These are phyloP conservation scores for Scheffersomyces illinoinensis DNA, from an alignment of 1,139 yeast genomes.

Conservation along the genomic window DNA sequence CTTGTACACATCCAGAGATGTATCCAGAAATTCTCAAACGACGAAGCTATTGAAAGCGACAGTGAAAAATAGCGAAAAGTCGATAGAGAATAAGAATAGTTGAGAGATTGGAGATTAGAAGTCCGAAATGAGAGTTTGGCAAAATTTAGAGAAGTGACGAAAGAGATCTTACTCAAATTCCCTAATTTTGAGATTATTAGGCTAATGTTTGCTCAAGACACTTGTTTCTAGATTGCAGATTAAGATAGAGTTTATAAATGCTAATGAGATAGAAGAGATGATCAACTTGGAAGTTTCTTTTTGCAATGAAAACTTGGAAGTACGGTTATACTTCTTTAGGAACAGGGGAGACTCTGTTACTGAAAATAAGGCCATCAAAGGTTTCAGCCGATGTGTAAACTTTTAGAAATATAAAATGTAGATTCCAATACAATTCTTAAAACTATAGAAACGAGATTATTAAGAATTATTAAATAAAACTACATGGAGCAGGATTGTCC, in stretches of 20 bases:
- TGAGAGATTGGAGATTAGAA: too few species aligned
- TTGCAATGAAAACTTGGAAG: not conserved
- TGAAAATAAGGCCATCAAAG: not conserved
- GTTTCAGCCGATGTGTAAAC: not conserved
- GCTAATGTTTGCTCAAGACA: not conserved
- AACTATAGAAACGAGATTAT: not conserved
- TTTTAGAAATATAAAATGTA: not conserved
- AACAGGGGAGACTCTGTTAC: not conserved
- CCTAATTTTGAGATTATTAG: not conserved
- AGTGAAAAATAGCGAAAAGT: not conserved
- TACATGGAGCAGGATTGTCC: not conserved
- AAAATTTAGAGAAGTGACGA: not conserved
- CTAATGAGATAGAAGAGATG: not conserved
- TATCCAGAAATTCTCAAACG: slow-evolving; percentile 20
- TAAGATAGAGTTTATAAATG: not conserved
- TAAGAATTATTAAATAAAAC: not conserved
- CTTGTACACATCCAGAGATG: slow-evolving; percentile 24
- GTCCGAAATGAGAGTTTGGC: too few species aligned
- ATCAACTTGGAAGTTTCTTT: not conserved
- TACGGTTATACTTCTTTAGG: not conserved
- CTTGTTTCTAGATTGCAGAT: not conserved
- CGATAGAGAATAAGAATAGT: not conserved
- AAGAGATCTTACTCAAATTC: not conserved
- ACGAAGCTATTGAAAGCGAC: slow-evolving; percentile 27
- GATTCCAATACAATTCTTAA: too few species aligned